Evolutionary conservation across 2,329 filamentous ascomycete species (phyloP).

Genomic region (Diaporthe eres): DNA sequence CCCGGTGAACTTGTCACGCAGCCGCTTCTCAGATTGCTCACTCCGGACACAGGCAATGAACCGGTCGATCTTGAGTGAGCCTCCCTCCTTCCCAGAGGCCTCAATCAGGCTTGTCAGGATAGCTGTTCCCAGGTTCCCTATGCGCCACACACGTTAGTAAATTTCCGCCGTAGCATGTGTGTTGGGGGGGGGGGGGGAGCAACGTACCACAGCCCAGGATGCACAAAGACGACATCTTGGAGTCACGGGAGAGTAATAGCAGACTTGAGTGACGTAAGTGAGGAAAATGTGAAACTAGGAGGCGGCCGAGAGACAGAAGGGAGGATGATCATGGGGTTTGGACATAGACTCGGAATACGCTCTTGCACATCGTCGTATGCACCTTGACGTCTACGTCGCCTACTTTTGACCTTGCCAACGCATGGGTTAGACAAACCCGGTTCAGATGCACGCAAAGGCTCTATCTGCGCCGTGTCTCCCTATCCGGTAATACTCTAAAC

Average conservation of each 20-base stretch:
- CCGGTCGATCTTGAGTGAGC: constrained; percentile 47
- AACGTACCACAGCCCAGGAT: constrained; percentile 43
- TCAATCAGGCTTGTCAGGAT: constrained; percentile 21
- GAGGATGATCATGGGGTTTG: not conserved
- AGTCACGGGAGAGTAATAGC: not conserved
- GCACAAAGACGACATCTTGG: constrained; percentile 36
- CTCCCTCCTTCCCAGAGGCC: not conserved
- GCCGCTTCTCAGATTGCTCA: constrained; percentile 44
- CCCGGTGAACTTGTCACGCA: constrained; percentile 44
- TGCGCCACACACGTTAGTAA: not conserved
- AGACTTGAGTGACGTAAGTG: not conserved
- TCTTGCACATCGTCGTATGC: not conserved
- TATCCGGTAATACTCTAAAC: not conserved
- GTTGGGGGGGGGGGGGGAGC: not conserved
- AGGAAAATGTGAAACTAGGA: not conserved
- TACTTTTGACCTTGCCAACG: not conserved
- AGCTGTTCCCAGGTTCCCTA: constrained; percentile 51
- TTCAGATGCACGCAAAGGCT: not conserved
- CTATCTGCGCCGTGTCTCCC: not conserved
- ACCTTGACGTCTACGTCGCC: not conserved
- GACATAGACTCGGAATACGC: not conserved
- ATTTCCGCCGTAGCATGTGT: not conserved
- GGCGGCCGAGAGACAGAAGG: not conserved
- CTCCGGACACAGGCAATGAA: constrained; percentile 51
- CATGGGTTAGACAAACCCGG: not conserved